Conservation (phyloP, 148 eudicot species). For the Simmondsia chinensis region DNA sequence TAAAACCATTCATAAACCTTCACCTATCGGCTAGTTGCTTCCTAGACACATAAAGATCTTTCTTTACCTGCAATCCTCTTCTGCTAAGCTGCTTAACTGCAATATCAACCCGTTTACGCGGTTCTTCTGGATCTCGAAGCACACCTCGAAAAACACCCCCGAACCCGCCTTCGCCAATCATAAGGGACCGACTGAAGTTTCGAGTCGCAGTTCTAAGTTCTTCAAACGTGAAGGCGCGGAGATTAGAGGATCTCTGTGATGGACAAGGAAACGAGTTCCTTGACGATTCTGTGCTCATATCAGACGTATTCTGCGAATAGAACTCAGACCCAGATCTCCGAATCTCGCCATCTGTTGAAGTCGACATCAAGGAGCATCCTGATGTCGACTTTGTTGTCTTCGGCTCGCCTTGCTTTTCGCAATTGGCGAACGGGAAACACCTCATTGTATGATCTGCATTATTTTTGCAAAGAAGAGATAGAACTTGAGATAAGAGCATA, state of each 20-base stretch:
- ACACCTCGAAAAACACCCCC: constrained; percentile 77
- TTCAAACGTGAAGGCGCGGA: constrained; percentile 58
- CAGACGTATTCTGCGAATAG: constrained; percentile 49
- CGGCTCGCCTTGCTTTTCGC: constrained; percentile 29
- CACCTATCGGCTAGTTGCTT: too few species aligned
- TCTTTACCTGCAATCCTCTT: constrained; percentile 78
- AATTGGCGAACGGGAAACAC: too few species aligned
- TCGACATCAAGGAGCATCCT: constrained; percentile 41
- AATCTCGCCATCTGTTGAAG: constrained; percentile 32
- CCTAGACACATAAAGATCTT: too few species aligned
- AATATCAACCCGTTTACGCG: constrained; percentile 38
- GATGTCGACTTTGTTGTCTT: constrained; percentile 32
- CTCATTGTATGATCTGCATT: too few species aligned
- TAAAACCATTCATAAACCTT: too few species aligned
- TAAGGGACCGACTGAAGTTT: constrained; percentile 46
- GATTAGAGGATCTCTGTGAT: constrained; percentile 54
- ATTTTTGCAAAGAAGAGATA: too few species aligned
- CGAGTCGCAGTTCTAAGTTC: constrained; percentile 72
- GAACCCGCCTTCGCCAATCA: constrained; percentile 94
- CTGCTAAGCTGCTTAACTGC: constrained; percentile 86
- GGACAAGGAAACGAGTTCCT: constrained; percentile 43
- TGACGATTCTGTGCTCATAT: constrained; percentile 54
- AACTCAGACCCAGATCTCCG: constrained; percentile 57
- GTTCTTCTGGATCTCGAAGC: constrained; percentile 48
- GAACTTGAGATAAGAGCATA: too few species aligned